Evolutionary conservation across 1,139 yeast genomes (phyloP), one percentile per base, ranked within the genome.

Genomic region (Suzukiozyma palmioleophila): DNA sequence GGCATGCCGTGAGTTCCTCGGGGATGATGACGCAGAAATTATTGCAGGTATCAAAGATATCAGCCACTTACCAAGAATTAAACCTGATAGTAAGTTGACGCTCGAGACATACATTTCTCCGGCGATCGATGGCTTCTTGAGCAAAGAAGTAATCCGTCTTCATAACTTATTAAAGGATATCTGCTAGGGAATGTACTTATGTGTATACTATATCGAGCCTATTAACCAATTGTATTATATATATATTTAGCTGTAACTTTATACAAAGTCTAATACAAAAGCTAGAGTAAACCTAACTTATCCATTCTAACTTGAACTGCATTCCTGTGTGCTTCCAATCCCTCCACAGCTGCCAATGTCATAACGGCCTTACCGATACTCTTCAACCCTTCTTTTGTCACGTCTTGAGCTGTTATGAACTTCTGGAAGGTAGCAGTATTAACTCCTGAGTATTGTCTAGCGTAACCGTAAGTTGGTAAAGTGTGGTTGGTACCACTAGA

Each of bases 401-500:
- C 86, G 55, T 84, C 88, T 66, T 92, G 98, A 14, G 96, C 78
- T 13, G 98, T 92, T 52, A 92, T 85, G 66, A 86, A 89, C 65
- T 94, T 92, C 64, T 87, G 95, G 80, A 88, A 92, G 0, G 97
- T 89, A 37, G 90, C 84, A 26, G 97, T 90, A 66, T 92, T 92
- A 43, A 90, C 97, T 42, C 99, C 99, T 48, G 95, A 84, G 67
- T 92, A 92, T 76, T 88, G 95, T 66, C 89, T 83, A 36, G 99
- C 97, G 58, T 92, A 92, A 38, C 99, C 98, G 60, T 92, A 92
- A 0, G 99, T 92, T 43, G 98, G 99, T 54, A 92, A 75, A 0
- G 98, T 92, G 66, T 90, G 97, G 73, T 92, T 92, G 6, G 98
- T 92, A 58, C 98, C 97, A 46, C 92, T 81, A 1, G 97, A 89